Conservation (phyloP, 192 early-diverging fungal species). For the Entomortierella lignicola region DNA sequence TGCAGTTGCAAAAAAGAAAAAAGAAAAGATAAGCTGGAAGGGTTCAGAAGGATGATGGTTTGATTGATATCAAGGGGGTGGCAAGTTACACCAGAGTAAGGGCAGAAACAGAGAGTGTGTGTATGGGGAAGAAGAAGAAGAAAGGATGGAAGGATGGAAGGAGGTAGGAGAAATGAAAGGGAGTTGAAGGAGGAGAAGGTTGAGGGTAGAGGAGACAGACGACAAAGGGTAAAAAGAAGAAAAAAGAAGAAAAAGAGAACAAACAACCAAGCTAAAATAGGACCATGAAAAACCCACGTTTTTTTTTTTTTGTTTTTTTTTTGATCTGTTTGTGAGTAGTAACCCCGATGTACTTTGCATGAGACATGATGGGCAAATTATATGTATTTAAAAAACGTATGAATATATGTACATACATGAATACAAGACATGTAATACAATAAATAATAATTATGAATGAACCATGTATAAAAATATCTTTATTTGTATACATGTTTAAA, state of each 20-base stretch:
- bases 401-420: too few relatives aligned
- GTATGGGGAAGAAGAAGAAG: background rate
- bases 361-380: too few relatives aligned
- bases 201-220: background rate
- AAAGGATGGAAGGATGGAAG: background rate
- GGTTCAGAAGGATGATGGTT: background rate
- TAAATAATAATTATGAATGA: too few relatives aligned
- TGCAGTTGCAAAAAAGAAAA: too few relatives aligned
- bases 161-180: background rate
- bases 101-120: constrained; percentile 1
- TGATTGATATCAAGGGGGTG: background rate
- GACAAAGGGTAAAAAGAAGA: background rate
- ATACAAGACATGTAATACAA: too few relatives aligned
- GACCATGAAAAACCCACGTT: too few relatives aligned
- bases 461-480: too few relatives aligned
- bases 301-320: too few relatives aligned
- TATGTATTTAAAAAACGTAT: too few relatives aligned
- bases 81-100: background rate
- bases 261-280: too few relatives aligned
- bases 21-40: background rate
- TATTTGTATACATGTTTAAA: too few relatives aligned
- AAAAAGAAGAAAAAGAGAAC: constrained; percentile 20
- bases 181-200: background rate
- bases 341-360: too few relatives aligned
- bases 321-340: background rate